These are phyloP conservation scores for Kandelia obovata DNA, from an alignment of 345 rosid species.

Conservation along the genomic window DNA sequence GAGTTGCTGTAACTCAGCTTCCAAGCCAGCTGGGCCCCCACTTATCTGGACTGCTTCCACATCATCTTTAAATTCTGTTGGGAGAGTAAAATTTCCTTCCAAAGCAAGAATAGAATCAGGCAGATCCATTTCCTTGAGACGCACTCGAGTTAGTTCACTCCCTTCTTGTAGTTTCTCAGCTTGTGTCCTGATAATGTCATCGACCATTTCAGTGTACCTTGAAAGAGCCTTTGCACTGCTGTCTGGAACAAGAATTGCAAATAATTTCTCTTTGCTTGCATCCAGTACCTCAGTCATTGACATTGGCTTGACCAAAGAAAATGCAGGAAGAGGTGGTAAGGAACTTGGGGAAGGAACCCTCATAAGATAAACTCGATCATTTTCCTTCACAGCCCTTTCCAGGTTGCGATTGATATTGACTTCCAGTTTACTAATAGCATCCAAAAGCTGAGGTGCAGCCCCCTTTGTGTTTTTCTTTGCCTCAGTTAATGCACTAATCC, in stretches of 20 bases:
- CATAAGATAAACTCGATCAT: conserved; percentile 97
- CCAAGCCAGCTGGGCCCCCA: conserved; percentile 92
- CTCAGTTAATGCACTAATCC: conserved; percentile 60
- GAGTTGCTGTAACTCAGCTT: conserved; percentile 88
- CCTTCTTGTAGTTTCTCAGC: conserved; percentile 98
- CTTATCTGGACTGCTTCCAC: conserved; percentile 94
- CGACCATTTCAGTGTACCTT: conserved; percentile 97
- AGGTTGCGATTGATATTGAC: conserved; percentile 66
- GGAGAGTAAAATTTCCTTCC: conserved; percentile 73
- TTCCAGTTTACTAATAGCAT: conserved; percentile 76
- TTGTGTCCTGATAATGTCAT: conserved; percentile 82
- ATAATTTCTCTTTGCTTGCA: conserved; percentile 97
- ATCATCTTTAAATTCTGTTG: conserved; percentile 77
- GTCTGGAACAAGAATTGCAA: conserved; percentile 92
- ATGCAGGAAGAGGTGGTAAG: conserved; percentile 70
- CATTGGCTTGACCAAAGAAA: conserved; percentile 93
- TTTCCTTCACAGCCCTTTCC: conserved; percentile 94
- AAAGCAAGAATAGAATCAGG: conserved; percentile 94
- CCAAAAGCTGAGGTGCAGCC: conserved; percentile 78
- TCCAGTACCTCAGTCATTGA: conserved; percentile 78
- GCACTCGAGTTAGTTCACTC: conserved; percentile 87
- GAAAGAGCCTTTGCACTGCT: conserved; percentile 97
- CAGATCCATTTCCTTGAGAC: conserved; percentile 96
- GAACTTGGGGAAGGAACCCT: conserved; percentile 88
- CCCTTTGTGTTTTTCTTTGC: conserved; percentile 80